Evolutionary conservation across 2,329 filamentous ascomycete genomes (phyloP), one percentile per base, ranked within the genome.

Genomic region (Didymella pomorum): DNA sequence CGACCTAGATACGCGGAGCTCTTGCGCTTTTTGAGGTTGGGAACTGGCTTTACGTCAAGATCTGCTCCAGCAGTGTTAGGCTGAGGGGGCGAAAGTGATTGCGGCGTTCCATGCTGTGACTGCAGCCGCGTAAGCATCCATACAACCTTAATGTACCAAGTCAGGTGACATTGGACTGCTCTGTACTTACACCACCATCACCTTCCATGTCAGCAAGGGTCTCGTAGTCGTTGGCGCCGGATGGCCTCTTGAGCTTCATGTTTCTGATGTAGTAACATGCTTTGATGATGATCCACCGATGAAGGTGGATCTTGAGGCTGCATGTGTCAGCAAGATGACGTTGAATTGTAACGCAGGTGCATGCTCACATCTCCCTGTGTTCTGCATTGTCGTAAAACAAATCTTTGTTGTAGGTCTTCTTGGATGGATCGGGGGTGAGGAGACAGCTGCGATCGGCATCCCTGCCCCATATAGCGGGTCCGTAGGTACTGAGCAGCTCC

Each of bases 251-350:
- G 6, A 76, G 67, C 62, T 75, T 75, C 71, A 73, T 75, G 60
- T 76, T 76, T 25, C 73, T 66, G 28, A 75, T 75, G 50, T 74
- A 75, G 52, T 76, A 75, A 62, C 73, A 76, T 28, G 73, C 73
- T 62, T 76, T 76, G 71, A 76, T 75, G 67, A 75, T 72, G 62
- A 76, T 74, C 73, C 73, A 76, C 56, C 73, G 71, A 57, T 76
- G 73, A 62, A 76, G 63, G 47, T 76, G 73, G 46, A 73, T 71
- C 56, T 75, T 74, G 51, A 76, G 71, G 41, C 72, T 74, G 52
- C 20, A 46, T 37, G 14, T 11, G 18, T 56, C 29, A 60, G 52
- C 12, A 26, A 18, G 20, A 31, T 29, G 26, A 12, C 31, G 18
- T 26, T 20, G 12, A 26, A 25, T 28, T 7, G 12, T 10, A n/a